Evolutionary conservation across 495 filamentous ascomycete species (phyloP), one percentile per base, ranked within the genome.

Genomic region (Neurospora sp.): DNA sequence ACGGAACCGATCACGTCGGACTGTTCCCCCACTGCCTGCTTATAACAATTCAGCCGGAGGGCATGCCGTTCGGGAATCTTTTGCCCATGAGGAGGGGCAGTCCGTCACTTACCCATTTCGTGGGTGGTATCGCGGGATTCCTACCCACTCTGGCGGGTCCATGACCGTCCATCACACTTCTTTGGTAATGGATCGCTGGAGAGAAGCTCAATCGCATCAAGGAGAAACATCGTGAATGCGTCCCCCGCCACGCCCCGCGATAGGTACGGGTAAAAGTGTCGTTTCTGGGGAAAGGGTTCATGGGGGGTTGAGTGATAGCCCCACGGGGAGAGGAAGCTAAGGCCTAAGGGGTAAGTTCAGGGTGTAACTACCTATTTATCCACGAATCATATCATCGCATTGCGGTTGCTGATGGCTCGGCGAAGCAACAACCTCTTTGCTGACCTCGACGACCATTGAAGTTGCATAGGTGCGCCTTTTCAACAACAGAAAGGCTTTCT

Each of bases 191-290:
- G 0, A 35, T 0, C 35, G 35, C 35, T 35, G 4, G 35, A 35
- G 35, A 35, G 6, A 10, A 11, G 1, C n/a, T 48, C n/a, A 23
- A 27, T 27, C 11, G 20, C 14, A 59, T 3, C 48, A 59, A 66
- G 54, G 54, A 66, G 14, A 35, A 66, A 66, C 27, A 37, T 35
- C 11, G 27, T 66, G 14, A 18, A 59, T 62, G 14, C 20, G 5
- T 23, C 4, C 76, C 75, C 76, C 78, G 69, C 78, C 73, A 72
- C 73, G 37, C 76, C 75, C 76, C 76, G 71, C 74, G 72, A 10
- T 35, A 66, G 54, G 27, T 66, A 66, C 54, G 54, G 27, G 54
- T 35, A 66, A 73, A 37, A 27, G 38, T 12, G 38, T 59, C 23
- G 38, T 39, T 41, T 59, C 39, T 40, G 69, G 31, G 44, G 9